These are phyloP conservation scores for Sabuloglossum arenarium DNA, from an alignment of 495 filamentous ascomycete genomes.

Conservation along the genomic window DNA sequence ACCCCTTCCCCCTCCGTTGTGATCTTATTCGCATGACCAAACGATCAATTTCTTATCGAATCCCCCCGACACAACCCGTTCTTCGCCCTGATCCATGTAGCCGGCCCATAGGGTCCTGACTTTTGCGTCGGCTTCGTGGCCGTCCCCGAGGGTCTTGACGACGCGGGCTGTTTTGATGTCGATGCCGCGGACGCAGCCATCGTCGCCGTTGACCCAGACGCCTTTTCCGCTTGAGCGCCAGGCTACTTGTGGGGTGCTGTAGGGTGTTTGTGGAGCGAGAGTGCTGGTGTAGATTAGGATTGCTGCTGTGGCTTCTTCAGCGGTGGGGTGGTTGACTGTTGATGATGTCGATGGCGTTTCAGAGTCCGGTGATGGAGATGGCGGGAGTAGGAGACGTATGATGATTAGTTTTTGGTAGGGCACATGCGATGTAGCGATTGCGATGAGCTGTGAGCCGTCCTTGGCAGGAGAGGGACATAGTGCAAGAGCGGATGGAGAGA, in stretches of 20 bases:
- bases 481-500: conserved; percentile 37
- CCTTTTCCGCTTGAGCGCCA: conserved; percentile 46
- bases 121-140: conserved; percentile 39
- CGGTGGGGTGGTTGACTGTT: too few species aligned
- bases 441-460: too few species aligned
- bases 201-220: conserved; percentile 50
- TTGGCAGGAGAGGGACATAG: conserved; percentile 31
- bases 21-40: too few species aligned
- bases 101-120: conserved; percentile 46
- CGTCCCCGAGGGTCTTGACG: conserved; percentile 25
- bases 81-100: conserved; percentile 22
- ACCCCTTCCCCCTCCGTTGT: too few species aligned
- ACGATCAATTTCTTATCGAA: conserved; percentile 45
- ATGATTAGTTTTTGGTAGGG: conserved; percentile 49
- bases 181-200: conserved; percentile 41
- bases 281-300: conserved; percentile 38
- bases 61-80: conserved; percentile 45
- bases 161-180: conserved; percentile 41
- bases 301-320: conserved; percentile 37
- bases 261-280: conserved; percentile 43
- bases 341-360: too few species aligned
- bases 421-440: conserved; percentile 37
- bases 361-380: conserved; percentile 16
- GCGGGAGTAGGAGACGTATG: conserved; percentile 34
- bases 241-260: conserved; percentile 40